Conservation (phyloP, 169 alveolate genomes). For the Eimeria brunetti region DNA sequence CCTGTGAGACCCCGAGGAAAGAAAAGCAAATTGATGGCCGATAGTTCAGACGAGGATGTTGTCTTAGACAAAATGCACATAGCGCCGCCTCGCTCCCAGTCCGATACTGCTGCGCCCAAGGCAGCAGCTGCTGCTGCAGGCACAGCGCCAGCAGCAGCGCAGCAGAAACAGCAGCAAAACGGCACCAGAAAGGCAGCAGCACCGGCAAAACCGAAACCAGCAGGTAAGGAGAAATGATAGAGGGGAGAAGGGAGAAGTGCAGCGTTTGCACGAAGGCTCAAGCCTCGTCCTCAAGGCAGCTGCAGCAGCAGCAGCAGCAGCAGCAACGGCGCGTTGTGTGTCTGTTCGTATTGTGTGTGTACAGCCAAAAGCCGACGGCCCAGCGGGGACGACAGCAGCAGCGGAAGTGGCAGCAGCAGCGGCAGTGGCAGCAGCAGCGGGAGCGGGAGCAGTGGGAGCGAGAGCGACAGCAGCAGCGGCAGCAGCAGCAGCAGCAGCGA, state of each 20-base stretch:
- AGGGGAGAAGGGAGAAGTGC: no score
- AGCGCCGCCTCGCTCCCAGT: slow-evolving; percentile 36
- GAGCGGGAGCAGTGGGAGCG: slow-evolving; percentile 22
- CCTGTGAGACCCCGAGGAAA: slow-evolving; percentile 66
- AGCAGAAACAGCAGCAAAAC: slow-evolving; percentile 42
- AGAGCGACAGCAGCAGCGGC: slow-evolving; percentile 32
- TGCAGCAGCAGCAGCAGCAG: not conserved
- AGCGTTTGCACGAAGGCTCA: no score
- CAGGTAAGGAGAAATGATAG: not conserved
- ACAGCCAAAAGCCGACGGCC: slow-evolving; percentile 18
- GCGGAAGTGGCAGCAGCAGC: slow-evolving; percentile 36
- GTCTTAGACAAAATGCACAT: slow-evolving; percentile 26
- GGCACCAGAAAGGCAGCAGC: slow-evolving; percentile 37
- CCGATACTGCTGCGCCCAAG: slow-evolving; percentile 27
- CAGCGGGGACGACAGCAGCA: slow-evolving; percentile 29
- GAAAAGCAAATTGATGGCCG: slow-evolving; percentile 61
- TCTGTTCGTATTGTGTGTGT: not conserved
- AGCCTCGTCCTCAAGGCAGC: no score
- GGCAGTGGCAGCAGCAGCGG: slow-evolving; percentile 21
- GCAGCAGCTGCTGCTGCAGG: slow-evolving; percentile 14
- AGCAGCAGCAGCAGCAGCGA: slow-evolving; percentile 72
- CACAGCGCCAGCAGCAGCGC: not conserved
- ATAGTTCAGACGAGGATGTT: slow-evolving; percentile 70
- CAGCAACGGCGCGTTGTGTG: not conserved
- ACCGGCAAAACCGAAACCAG: slow-evolving; percentile 15